phyloP scores from a whole-genome alignment of 805 yeast genomes.

The Teunomyces aglyptinius region DNA sequence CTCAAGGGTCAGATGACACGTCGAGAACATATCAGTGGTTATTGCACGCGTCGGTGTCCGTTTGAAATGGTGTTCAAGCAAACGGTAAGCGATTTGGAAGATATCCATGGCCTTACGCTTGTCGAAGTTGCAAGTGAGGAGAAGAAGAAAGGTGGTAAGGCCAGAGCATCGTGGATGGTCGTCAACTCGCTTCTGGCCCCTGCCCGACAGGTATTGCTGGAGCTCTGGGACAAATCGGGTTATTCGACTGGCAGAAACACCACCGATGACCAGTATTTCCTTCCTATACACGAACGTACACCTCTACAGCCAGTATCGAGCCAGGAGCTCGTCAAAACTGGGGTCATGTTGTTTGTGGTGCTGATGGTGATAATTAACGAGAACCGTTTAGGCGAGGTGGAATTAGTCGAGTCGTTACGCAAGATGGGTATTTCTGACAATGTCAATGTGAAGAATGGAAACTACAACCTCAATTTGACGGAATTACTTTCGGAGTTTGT shows the following conservation, averaged over 20 bases:
- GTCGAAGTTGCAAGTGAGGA: slow-evolving; percentile 13
- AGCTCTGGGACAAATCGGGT: slow-evolving; percentile 19
- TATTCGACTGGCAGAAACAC: neutral
- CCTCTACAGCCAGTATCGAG: slow-evolving; percentile 19
- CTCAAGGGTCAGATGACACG: slow-evolving; percentile 20
- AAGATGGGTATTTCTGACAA: slow-evolving; percentile 18
- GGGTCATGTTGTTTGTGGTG: slow-evolving; percentile 29
- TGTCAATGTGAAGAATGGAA: slow-evolving; percentile 7
- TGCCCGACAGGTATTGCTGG: slow-evolving; percentile 22
- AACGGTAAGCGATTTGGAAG: slow-evolving; percentile 17
- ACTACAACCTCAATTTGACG: slow-evolving; percentile 15
- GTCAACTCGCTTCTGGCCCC: slow-evolving; percentile 18
- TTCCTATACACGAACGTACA: slow-evolving; percentile 19
- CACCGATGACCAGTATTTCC: slow-evolving; percentile 18
- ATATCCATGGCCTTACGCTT: slow-evolving; percentile 28
- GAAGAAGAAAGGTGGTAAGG: slow-evolving; percentile 2
- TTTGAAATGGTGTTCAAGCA: slow-evolving; percentile 15
- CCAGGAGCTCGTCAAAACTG: slow-evolving; percentile 28
- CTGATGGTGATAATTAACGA: slow-evolving; percentile 30
- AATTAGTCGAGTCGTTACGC: slow-evolving; percentile 19
- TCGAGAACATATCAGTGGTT: slow-evolving; percentile 19
- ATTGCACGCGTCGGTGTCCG: neutral
- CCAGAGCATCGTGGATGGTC: slow-evolving; percentile 17
- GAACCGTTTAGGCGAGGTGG: slow-evolving; percentile 29
- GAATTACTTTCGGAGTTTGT: slow-evolving; percentile 27